A percentile compares a stretch with the other conserved stretches of the same genome.
phyloP scores from a whole-genome alignment of 2,329 filamentous ascomycete species.

The Pyricularia grisea region DNA sequence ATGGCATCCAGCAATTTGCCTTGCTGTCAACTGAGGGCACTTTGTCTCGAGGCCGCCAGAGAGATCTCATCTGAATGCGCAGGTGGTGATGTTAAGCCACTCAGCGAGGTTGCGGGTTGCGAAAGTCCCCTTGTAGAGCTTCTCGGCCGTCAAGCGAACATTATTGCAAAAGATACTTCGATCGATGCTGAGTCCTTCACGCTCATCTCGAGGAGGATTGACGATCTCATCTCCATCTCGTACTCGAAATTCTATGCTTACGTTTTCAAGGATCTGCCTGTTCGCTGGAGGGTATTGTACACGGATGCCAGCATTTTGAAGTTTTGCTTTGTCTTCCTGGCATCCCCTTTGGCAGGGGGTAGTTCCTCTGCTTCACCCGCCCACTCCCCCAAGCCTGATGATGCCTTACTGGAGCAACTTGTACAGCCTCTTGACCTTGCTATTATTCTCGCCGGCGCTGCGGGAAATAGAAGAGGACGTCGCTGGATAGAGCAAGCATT shows the following conservation, averaged over 20 bases:
- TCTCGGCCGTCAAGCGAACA: conserved; percentile 12
- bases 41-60: conserved; percentile 9
- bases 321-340: conserved; percentile 30
- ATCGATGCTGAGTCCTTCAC: background rate
- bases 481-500: conserved; percentile 43
- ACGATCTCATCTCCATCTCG: conserved; percentile 48
- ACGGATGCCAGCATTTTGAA: conserved; percentile 60
- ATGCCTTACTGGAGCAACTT: conserved; percentile 35
- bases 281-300: conserved; percentile 62
- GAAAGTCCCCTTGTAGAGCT: conserved; percentile 13
- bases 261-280: conserved; percentile 55
- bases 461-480: conserved; percentile 37
- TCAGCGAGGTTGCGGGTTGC: conserved; percentile 8
- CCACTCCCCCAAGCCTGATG: background rate
- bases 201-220: conserved; percentile 32
- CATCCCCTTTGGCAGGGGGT: conserved; percentile 10
- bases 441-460: conserved; percentile 64
- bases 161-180: background rate
- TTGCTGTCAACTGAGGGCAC: conserved; percentile 2
- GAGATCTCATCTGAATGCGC: conserved; percentile 7
- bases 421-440: conserved; percentile 65
- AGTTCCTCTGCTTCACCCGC: background rate
- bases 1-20: background rate
- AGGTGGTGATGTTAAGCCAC: background rate
- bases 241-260: conserved; percentile 62